These are phyloP conservation scores for Knoxdaviesia capensis DNA, from an alignment of 2,329 filamentous ascomycete species.

Conservation along the genomic window DNA sequence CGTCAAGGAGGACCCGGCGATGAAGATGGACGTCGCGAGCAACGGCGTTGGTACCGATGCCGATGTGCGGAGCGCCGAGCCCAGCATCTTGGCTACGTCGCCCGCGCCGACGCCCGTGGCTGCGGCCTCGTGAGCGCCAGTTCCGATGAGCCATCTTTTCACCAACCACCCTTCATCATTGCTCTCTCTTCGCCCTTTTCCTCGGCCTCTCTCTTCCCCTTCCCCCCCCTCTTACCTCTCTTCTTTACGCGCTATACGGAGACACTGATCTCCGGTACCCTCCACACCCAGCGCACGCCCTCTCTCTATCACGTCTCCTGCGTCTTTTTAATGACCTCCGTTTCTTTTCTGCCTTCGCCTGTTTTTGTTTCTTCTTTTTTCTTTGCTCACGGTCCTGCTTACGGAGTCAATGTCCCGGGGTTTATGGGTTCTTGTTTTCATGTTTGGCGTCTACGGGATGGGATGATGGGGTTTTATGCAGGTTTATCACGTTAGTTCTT, in stretches of 20 bases:
- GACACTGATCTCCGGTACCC: too few species aligned
- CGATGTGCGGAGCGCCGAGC: slow-evolving; percentile 29
- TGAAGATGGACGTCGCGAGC: slow-evolving; percentile 25
- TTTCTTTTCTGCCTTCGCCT: not conserved
- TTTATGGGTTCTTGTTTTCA: not conserved
- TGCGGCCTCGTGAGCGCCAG: slow-evolving; percentile 16
- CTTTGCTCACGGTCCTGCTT: too few species aligned
- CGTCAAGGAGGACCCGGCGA: slow-evolving; percentile 37
- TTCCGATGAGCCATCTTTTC: too few species aligned
- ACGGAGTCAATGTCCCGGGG: too few species aligned
- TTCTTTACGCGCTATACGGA: too few species aligned
- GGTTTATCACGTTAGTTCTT: not conserved
- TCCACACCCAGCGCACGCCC: too few species aligned
- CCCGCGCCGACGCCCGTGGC: slow-evolving; percentile 27
- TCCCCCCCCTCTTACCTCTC: too few species aligned
- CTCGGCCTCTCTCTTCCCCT: too few species aligned
- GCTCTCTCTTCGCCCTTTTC: too few species aligned
- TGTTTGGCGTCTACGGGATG: not conserved
- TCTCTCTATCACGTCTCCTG: too few species aligned
- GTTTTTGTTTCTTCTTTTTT: not conserved
- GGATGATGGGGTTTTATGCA: not conserved
- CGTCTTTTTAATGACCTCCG: too few species aligned
- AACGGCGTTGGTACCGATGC: slow-evolving; percentile 24
- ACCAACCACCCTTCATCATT: too few species aligned
- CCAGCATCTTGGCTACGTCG: slow-evolving; percentile 30